A percentile compares a stretch with the other conserved stretches of the same genome.
Conservation (phyloP, 2,329 filamentous ascomycete species). For the Trematosphaeria pertusa region DNA sequence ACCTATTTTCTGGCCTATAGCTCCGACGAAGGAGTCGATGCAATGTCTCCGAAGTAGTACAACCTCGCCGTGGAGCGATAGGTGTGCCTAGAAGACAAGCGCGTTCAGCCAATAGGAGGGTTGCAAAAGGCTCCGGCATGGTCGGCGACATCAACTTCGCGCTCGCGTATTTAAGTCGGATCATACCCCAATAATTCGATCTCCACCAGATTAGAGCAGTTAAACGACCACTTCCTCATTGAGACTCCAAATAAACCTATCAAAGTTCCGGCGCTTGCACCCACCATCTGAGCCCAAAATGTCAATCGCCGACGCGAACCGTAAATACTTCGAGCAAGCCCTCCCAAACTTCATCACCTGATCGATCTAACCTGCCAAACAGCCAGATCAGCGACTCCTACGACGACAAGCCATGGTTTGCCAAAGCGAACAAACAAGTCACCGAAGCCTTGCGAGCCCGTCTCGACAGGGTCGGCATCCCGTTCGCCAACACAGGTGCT, state of each 20-base stretch:
- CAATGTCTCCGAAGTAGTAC: conserved; percentile 1
- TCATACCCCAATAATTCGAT: too few species aligned
- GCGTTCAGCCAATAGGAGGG: conserved; percentile 1
- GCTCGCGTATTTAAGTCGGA: too few species aligned
- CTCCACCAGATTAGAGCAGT: too few species aligned
- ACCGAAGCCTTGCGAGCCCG: conserved; percentile 60
- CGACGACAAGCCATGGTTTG: conserved; percentile 61
- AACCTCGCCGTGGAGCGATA: background rate
- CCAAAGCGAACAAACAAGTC: conserved; percentile 62
- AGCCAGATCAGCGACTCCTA: conserved; percentile 64
- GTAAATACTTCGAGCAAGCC: conserved; percentile 44
- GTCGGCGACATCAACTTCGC: too few species aligned
- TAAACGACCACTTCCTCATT: too few species aligned
- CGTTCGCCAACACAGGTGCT: conserved; percentile 53
- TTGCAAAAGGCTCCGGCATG: conserved; percentile 16
- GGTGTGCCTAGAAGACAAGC: too few species aligned
- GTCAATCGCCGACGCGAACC: conserved; percentile 43
- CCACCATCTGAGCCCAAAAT: conserved; percentile 13
- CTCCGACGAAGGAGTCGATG: too few species aligned
- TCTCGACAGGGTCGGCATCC: conserved; percentile 67
- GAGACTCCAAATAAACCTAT: too few species aligned
- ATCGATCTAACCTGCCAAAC: conserved; percentile 8
- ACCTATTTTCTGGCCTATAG: too few species aligned
- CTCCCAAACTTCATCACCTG: background rate
- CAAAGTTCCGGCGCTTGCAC: too few species aligned